These are phyloP conservation scores for Pyricularia sp. DNA, from an alignment of 2,329 filamentous ascomycete genomes.

Conservation along the genomic window DNA sequence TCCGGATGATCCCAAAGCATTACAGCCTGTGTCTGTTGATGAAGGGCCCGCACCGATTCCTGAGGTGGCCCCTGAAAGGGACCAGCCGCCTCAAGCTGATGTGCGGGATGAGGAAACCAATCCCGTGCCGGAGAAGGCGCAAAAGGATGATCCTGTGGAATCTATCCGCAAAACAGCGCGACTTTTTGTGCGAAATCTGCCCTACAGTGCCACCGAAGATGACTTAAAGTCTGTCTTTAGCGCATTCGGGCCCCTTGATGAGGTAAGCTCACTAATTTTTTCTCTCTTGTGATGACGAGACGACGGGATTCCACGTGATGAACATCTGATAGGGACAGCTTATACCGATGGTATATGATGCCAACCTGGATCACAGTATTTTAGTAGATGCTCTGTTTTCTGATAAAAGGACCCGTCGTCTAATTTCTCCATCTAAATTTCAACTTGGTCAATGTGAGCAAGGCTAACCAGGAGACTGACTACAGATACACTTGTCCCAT, in stretches of 20 bases:
- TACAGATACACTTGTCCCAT: conserved; percentile 74
- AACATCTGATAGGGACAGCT: conserved; percentile 99
- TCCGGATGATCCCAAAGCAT: conserved; percentile 44
- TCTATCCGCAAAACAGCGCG: conserved; percentile 64
- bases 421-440: neutral
- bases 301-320: conserved; percentile 54
- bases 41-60: neutral
- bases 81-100: neutral
- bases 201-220: conserved; percentile 69
- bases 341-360: conserved; percentile 88
- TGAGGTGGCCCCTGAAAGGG: neutral
- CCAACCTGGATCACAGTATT: conserved; percentile 82
- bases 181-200: conserved; percentile 81
- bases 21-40: conserved; percentile 2
- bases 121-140: conserved; percentile 11
- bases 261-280: conserved; percentile 55
- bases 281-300: conserved; percentile 9
- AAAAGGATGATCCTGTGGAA: conserved; percentile 28
- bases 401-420: conserved; percentile 38
- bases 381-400: conserved; percentile 99
- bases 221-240: conserved; percentile 67
- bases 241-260: conserved; percentile 67
- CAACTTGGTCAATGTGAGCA: neutral
- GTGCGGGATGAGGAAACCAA: neutral
- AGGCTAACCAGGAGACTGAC: conserved; percentile 8